Evolutionary conservation across 768 basidiomycete genomes (phyloP), one percentile per base, ranked within the genome.

Genomic region (Piloderma croceum): DNA sequence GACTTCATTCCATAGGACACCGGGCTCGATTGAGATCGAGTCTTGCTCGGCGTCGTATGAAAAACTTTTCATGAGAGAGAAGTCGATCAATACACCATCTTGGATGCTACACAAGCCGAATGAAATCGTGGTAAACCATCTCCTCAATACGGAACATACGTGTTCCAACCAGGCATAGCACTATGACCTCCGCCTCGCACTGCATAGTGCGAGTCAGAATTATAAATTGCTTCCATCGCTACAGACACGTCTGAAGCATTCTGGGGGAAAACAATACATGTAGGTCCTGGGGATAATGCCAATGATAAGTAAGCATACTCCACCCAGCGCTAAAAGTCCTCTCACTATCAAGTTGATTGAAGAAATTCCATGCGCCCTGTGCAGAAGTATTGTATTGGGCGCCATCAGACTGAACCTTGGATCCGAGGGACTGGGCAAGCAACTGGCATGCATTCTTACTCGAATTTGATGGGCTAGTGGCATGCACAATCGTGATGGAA

Each of bases 131-230:
- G 32, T n/a, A 68, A 58, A 37, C 68, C 70, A 42, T 15, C 15
- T 15, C n/a, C n/a, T 20, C 12, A 10, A 23, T 13, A n/a, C 24
- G 10, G 19, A 17, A 45, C 65, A 39, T 46, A 71, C 69, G 52
- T 66, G 52, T 71, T 68, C 67, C 67, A 71, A 11, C 64, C 68
- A n/a, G 46, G 54, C 63, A 65, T 67, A 6, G 57, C 67, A 39
- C 60, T 63, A 43, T 71, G 69, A 5, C 64, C 64, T 11, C 67
- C 69, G 5, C 67, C 61, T 46, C 65, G 67, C 3, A 71, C 69
- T 17, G 67, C 67, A 43, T 71, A 71, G 21, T 54, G 57, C 20
- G 62, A 53, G 29, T 58, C 58, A 24, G 55, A 42, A 6, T 46
- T 31, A 47, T 57, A 69, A 37, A 71, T 67, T 5, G 56, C 59